A percentile compares a stretch with the other conserved stretches of the same genome.
These are phyloP conservation scores for Penicillium freii DNA, from an alignment of 2,329 filamentous ascomycete genomes.

Conservation along the genomic window DNA sequence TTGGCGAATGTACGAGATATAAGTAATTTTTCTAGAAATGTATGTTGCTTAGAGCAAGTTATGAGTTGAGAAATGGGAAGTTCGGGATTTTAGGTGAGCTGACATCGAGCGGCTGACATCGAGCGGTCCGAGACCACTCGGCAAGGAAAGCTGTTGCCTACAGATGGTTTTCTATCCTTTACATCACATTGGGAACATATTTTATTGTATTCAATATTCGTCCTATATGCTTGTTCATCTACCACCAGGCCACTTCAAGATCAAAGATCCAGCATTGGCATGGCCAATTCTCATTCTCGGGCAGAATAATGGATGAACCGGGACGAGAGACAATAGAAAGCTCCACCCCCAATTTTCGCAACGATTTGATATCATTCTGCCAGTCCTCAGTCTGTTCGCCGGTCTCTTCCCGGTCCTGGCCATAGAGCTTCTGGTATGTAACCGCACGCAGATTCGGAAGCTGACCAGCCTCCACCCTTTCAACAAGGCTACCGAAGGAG, in stretches of 20 bases:
- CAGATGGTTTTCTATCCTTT: background rate
- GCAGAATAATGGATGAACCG: background rate
- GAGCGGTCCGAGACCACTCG: background rate
- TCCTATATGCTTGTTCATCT: no score
- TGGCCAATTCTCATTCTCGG: background rate
- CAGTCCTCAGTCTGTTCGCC: background rate
- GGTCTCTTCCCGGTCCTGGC: background rate
- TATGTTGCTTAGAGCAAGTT: background rate
- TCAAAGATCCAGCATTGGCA: background rate
- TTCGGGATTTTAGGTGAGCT: background rate
- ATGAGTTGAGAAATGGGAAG: background rate
- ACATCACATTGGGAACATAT: no score
- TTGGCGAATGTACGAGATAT: background rate
- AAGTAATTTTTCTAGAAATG: background rate
- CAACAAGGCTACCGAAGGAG: background rate
- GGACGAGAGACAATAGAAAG: background rate
- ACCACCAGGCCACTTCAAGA: no score
- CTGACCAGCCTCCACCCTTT: background rate
- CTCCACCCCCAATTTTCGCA: background rate
- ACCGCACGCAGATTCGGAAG: background rate
- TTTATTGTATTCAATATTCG: no score
- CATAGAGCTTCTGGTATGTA: background rate
- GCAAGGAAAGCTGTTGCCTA: background rate
- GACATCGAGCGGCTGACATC: background rate
- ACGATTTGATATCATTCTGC: background rate